These are phyloP conservation scores for Pisolithus tinctorius DNA, from an alignment of 768 basidiomycete genomes.

Conservation along the genomic window DNA sequence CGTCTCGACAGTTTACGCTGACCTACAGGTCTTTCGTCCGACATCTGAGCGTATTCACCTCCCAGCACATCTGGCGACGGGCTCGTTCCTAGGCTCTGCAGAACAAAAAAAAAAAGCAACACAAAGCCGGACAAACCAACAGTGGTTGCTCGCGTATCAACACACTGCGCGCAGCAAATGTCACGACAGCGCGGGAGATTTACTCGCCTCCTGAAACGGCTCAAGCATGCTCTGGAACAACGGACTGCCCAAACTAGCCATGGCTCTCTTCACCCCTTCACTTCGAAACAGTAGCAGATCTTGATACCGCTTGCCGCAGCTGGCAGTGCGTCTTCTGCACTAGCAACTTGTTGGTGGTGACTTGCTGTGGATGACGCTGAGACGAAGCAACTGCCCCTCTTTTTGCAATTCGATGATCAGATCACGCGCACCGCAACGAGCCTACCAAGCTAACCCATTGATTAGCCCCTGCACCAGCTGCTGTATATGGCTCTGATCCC, in stretches of 20 bases:
- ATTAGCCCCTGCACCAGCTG: too few species aligned
- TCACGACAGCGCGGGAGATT: conserved; percentile 1
- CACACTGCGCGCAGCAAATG: conserved; percentile 6
- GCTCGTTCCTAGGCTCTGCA: conserved; percentile 13
- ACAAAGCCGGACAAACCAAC: conserved; percentile 4
- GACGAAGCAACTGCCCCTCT: too few species aligned
- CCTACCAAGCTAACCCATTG: too few species aligned
- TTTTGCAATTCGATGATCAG: too few species aligned
- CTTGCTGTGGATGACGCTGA: too few species aligned
- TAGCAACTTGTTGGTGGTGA: too few species aligned
- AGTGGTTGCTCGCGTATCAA: conserved; percentile 8
- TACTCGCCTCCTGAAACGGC: conserved; percentile 48
- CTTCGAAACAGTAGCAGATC: too few species aligned
- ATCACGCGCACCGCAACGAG: too few species aligned
- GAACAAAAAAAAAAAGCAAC: conserved; percentile 1
- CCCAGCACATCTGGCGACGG: conserved; percentile 35
- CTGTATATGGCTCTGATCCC: too few species aligned
- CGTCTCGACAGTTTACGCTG: conserved; percentile 46
- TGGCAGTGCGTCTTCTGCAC: too few species aligned
- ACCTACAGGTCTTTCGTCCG: conserved; percentile 37
- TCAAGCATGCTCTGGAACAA: conserved; percentile 29
- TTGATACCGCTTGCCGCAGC: too few species aligned
- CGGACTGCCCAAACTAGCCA: conserved; percentile 11
- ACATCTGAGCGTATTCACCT: conserved; percentile 40
- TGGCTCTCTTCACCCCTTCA: too few species aligned